Evolutionary conservation across 495 filamentous ascomycete genomes (phyloP), one percentile per base, ranked within the genome.

Genomic region (Massariosphaeria phaeospora): DNA sequence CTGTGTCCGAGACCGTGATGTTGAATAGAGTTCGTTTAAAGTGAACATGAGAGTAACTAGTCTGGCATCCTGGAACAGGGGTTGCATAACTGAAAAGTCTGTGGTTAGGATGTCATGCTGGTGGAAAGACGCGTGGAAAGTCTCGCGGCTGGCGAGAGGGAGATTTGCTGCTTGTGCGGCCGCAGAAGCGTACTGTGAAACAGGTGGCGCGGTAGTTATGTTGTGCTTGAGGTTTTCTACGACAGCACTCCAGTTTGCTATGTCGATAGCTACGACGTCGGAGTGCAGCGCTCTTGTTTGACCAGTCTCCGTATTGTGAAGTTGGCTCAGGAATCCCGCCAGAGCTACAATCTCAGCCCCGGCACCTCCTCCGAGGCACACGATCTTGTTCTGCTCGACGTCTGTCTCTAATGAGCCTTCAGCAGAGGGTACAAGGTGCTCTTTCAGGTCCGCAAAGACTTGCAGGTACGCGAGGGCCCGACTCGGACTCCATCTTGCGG

Each of bases 21-120:
- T 76, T 0, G 79, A 75, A 73, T 95, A 96, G 3, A 98, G 84
- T 70, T 98, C 93, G 68, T 96, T 97, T n/a, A 96, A 79, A 0
- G 91, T 95, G 76, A 96, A 97, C 70, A 96, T 82, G 0, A 96
- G 69, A 0, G 93, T 95, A 3, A 93, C 74, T 0, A 97, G 74
- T 2, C 69, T 57, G 39, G 69, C 76, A 45, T 54, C 55, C 35
- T 50, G 63, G 1, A 83, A 49, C 0, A 81, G 34, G 9, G 62
- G 44, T 10, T 62, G 38, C 3, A 88, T 66, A 0, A 68, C 65
- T 0, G 66, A 51, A 8, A 72, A 69, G 2, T 69, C 57, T 0
- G 83, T 56, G 4, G 67, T 51, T 1, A 96, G 77, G 15, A 88
- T 70, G 66, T 95, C 85, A 6, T 73, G 61, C 48, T 81, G 80